phyloP scores from a whole-genome alignment of 345 rosid species.

The Aquilaria yunnanensis region DNA sequence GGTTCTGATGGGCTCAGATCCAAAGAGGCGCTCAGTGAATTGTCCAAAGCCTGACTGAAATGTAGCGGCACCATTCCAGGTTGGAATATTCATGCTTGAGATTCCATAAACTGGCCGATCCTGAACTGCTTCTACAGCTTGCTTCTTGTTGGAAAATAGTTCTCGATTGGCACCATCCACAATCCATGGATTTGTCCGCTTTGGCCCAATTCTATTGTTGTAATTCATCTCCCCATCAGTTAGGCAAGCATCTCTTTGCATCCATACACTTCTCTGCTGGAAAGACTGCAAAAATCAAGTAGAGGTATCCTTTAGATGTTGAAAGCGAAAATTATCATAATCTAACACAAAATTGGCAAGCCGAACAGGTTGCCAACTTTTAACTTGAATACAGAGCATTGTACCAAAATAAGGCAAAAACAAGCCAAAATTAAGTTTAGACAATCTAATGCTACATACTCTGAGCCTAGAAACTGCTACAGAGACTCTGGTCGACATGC shows the following conservation, averaged over 20 bases:
- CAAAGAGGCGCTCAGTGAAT: conserved; percentile 37
- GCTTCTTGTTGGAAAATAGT: conserved; percentile 47
- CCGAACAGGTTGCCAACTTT: background rate
- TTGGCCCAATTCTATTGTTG: conserved; percentile 41
- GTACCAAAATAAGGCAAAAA: background rate
- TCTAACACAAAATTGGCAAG: background rate
- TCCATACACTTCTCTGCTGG: conserved; percentile 36
- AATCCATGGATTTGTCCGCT: conserved; percentile 52
- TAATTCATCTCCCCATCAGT: conserved; percentile 37
- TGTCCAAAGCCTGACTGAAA: conserved; percentile 39
- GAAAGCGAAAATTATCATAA: background rate
- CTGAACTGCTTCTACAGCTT: conserved; percentile 34
- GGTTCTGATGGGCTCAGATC: conserved; percentile 28
- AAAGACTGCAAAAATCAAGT: conserved; percentile 34
- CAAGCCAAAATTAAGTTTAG: background rate
- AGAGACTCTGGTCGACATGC: no score
- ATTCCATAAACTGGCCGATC: conserved; percentile 25
- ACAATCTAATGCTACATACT: conserved; percentile 1
- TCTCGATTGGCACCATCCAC: conserved; percentile 34
- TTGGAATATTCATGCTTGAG: conserved; percentile 26
- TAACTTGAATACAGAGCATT: conserved; percentile 3
- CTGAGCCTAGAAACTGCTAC: no score
- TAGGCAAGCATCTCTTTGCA: conserved; percentile 35
- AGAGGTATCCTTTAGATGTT: background rate
- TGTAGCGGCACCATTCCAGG: conserved; percentile 31